Evolutionary conservation across 179 eudicot genomes (phyloP).

Genomic region (Actinidia chinensis): DNA sequence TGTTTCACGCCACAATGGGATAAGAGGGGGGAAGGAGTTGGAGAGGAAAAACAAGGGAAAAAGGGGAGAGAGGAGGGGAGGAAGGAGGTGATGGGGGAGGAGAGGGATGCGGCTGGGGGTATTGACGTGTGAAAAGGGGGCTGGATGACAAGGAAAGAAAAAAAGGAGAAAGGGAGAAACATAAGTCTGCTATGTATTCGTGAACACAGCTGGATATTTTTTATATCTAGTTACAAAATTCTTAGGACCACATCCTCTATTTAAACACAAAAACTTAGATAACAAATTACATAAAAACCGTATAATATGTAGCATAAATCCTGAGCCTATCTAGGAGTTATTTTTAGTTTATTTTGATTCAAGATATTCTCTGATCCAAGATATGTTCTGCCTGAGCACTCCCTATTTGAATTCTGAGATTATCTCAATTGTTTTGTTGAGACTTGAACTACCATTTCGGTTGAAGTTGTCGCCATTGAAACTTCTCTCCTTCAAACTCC

Average conservation of each 20-base stretch:
- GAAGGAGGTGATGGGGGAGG: background rate
- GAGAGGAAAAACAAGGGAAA: no score
- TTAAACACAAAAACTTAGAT: background rate
- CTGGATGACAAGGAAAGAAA: conserved; percentile 1
- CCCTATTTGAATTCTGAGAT: background rate
- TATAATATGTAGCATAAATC: no score
- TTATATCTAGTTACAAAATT: no score
- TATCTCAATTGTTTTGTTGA: background rate
- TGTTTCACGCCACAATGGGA: conserved; percentile 10
- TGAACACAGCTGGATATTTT: no score
- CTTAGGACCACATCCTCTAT: background rate
- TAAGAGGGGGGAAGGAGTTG: background rate
- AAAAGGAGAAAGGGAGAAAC: background rate
- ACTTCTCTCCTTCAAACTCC: background rate
- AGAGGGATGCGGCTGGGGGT: no score
- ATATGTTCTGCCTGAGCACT: background rate
- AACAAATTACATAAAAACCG: background rate
- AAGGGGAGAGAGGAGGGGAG: no score
- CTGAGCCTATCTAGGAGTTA: no score
- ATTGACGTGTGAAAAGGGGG: background rate
- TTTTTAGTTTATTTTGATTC: no score
- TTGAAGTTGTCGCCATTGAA: background rate
- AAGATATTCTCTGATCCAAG: background rate
- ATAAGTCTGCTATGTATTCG: background rate
- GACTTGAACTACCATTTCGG: background rate